Evolutionary conservation across 331 rosid species (phyloP), one percentile per base, ranked within the genome.

Genomic region (Stylosanthes scabra): DNA sequence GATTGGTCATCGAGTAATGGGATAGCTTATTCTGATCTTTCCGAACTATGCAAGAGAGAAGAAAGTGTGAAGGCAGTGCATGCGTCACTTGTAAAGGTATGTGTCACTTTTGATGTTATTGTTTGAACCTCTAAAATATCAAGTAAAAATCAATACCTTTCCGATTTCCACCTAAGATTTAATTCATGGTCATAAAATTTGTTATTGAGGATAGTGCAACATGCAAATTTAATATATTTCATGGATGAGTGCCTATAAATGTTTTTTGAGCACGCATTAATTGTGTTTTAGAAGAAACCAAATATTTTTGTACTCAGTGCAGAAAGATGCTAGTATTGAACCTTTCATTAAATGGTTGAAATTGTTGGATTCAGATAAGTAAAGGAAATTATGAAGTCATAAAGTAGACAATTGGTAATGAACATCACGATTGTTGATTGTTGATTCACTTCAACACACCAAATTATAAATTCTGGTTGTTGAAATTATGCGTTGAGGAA

Each of bases 1-100:
- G 92, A 83, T 31, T 95, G 96, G 99, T 96, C 96, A 68, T 72
- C 88, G 63, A 79, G 79, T 82, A 88, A 84, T 71, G 96, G 97
- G 66, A 80, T 92, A 68, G 5, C 83, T 77, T 83, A 74, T 75
- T 86, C 79, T 29, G 85, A 86, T 59, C 55, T 88, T 72, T 60
- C 88, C 31, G 93, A 87, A 60, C 76, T 95, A 73, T 95, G 92
- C 56, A 58, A 16, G 66, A 88, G 88, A 82, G 86, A 75, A 78
- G 99, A 83, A 80, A 51, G 89, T 42, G 75, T 83, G 70, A 92
- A 83, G 75, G 97, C 87, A 83, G 93, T 83, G 61, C 82, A 74
- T 29, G 77, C 86, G 63, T 87, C 99, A 59, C 92, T 95, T 41
- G 14, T 82, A 34, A 86, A 87, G 99, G 99, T 90, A 88, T 57